These are phyloP conservation scores for Fusarium torreyae DNA, from an alignment of 2,329 filamentous ascomycete species.

Conservation along the genomic window DNA sequence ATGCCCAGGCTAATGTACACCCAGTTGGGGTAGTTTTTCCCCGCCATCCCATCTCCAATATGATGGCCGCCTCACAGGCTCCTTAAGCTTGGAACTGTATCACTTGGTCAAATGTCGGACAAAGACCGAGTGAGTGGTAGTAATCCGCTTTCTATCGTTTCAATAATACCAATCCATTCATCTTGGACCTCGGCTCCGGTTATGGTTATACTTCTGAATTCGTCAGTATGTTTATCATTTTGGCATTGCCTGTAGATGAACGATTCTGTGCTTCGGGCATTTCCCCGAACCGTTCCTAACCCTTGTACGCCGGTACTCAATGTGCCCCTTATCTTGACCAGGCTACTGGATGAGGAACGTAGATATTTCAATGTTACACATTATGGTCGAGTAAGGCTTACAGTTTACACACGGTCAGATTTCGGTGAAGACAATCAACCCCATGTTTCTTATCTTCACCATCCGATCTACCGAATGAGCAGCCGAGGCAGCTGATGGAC, in stretches of 20 bases:
- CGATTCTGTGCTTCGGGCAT: constrained; percentile 5
- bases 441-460: constrained; percentile 3
- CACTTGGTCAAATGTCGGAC: constrained; percentile 25
- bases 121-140: constrained; percentile 36
- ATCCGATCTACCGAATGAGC: constrained; percentile 47
- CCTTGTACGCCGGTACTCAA: neutral
- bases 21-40: neutral
- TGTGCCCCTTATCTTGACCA: neutral
- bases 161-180: neutral
- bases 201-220: neutral
- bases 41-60: neutral
- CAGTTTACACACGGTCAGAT: constrained; percentile 1
- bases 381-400: neutral
- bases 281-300: constrained; percentile 11
- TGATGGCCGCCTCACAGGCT: neutral
- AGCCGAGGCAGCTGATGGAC: constrained; percentile 48
- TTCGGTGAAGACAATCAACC: constrained; percentile 1
- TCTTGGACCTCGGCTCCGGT: constrained; percentile 31
- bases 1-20: neutral
- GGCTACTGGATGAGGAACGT: neutral
- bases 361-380: neutral
- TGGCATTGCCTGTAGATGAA: neutral
- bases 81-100: neutral
- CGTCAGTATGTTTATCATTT: neutral
- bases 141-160: constrained; percentile 1